A percentile compares a stretch with the other conserved stretches of the same genome.
Conservation (phyloP, 2,329 filamentous ascomycete species). For the Eurotiales sp. region DNA sequence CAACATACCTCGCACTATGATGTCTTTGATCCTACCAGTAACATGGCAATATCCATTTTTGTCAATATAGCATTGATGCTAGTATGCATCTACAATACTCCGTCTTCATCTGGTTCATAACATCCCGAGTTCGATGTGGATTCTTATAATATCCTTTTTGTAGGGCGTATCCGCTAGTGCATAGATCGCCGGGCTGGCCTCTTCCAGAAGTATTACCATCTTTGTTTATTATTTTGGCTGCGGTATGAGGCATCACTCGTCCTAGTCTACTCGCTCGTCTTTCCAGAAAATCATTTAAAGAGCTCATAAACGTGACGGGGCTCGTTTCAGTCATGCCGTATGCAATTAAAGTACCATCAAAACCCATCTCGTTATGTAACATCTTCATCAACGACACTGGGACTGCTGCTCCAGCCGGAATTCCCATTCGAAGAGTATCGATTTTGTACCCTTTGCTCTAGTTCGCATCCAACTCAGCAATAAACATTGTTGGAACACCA, state of each 20-base stretch:
- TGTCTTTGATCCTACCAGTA: slow-evolving; percentile 71
- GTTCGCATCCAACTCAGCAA: slow-evolving; percentile 71
- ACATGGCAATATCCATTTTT: slow-evolving; percentile 62
- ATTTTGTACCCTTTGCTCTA: slow-evolving; percentile 48
- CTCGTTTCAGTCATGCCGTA: slow-evolving; percentile 88
- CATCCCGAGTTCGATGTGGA: slow-evolving; percentile 54
- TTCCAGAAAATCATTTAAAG: slow-evolving; percentile 63
- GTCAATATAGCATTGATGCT: slow-evolving; percentile 51
- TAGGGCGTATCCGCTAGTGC: slow-evolving; percentile 68
- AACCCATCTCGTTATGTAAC: slow-evolving; percentile 66
- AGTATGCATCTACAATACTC: slow-evolving; percentile 57
- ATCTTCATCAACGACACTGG: slow-evolving; percentile 63
- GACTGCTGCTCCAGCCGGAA: slow-evolving; percentile 75
- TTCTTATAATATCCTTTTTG: slow-evolving; percentile 58
- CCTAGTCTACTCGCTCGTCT: slow-evolving; percentile 72
- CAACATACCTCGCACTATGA: slow-evolving; percentile 62
- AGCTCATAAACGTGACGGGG: slow-evolving; percentile 66
- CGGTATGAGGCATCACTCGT: slow-evolving; percentile 72
- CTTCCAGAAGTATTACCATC: slow-evolving; percentile 60
- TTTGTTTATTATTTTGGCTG: slow-evolving; percentile 67
- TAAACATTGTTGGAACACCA: slow-evolving; percentile 89
- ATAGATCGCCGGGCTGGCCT: slow-evolving; percentile 65
- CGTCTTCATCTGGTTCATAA: slow-evolving; percentile 60
- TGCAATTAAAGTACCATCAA: slow-evolving; percentile 78
- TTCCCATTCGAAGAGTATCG: slow-evolving; percentile 69